Evolutionary conservation across 176 grass and related monocot genomes (phyloP), one percentile per base, ranked within the genome.

Genomic region (Eragrostis nindensis): DNA sequence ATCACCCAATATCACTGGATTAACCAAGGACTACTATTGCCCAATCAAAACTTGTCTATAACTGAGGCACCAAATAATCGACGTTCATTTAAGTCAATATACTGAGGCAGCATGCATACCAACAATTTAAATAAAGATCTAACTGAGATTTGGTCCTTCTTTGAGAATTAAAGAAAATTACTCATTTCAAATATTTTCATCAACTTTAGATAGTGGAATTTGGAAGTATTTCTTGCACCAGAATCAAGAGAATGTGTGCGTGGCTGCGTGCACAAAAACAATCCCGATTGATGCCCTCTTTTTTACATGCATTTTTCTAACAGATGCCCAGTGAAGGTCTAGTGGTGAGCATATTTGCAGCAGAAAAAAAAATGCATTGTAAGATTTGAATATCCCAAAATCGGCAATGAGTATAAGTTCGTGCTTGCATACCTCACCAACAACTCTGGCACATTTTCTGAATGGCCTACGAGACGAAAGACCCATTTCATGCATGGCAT

Each of bases 401-500:
- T 26, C 42, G 78, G n/a, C 21, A 60, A 80, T 44, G 8, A 69
- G 54, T 15, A 81, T 8, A 67, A 29, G n/a, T 48, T 78, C 30
- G 39, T 62, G 76, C 41, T 70, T 67, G 72, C 81, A 75, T 94
- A 95, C 95, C 92, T 98, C 95, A 75, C 95, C 95, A 66, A 98
- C 95, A 75, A 98, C 87, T 83, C 93, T 91, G 26, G 95, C 95
- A 87, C 89, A 98, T 87, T 98, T 98, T 50, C 91, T 91, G 86
- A 93, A 91, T 87, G 95, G 95, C 62, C 56, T 92, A 72, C 90
- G 95, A 75, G 95, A 98, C 18, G 95, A 88, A 87, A 98, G 90
- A 44, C 95, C 92, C 81, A 98, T 83, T 74, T 95, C 95, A 91
- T 98, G 90, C 95, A 98, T 98, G 2, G 95, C 92, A 82, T 89